Evolutionary conservation across 106 monocot genomes (phyloP).

Genomic region (Allium fistulosum): DNA sequence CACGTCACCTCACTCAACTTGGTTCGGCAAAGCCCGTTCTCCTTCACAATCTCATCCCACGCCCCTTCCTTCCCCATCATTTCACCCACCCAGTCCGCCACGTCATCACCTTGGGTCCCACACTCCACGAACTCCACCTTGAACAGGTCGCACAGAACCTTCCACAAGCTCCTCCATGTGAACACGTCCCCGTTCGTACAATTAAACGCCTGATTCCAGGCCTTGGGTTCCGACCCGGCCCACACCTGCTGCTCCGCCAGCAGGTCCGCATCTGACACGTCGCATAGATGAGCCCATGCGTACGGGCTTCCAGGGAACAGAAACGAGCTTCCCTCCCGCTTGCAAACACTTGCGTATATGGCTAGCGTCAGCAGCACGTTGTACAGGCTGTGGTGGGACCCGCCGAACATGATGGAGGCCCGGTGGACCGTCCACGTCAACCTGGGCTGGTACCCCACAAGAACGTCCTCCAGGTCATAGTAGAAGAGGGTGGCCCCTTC

Average conservation of each 20-base stretch:
- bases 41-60: constrained; percentile 12
- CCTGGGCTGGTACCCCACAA: not conserved
- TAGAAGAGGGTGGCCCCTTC: not conserved
- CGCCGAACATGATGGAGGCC: constrained; percentile 10
- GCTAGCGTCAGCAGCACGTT: constrained; percentile 18
- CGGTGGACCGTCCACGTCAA: constrained; percentile 20
- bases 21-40: constrained; percentile 6
- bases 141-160: constrained; percentile 12
- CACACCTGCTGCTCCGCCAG: constrained; percentile 10
- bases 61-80: not conserved
- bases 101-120: not conserved
- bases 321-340: constrained; percentile 6
- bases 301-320: constrained; percentile 3
- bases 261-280: constrained; percentile 12
- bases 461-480: constrained; percentile 15
- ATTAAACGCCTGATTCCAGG: constrained; percentile 13
- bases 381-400: constrained; percentile 9
- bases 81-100: not conserved
- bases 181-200: constrained; percentile 24
- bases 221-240: constrained; percentile 1
- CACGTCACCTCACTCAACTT: constrained; percentile 10
- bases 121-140: constrained; percentile 6
- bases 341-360: constrained; percentile 13
- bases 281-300: constrained; percentile 14
- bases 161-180: constrained; percentile 18